These are phyloP conservation scores for Pisolithus marmoratus DNA, from an alignment of 768 basidiomycete genomes.

Conservation along the genomic window DNA sequence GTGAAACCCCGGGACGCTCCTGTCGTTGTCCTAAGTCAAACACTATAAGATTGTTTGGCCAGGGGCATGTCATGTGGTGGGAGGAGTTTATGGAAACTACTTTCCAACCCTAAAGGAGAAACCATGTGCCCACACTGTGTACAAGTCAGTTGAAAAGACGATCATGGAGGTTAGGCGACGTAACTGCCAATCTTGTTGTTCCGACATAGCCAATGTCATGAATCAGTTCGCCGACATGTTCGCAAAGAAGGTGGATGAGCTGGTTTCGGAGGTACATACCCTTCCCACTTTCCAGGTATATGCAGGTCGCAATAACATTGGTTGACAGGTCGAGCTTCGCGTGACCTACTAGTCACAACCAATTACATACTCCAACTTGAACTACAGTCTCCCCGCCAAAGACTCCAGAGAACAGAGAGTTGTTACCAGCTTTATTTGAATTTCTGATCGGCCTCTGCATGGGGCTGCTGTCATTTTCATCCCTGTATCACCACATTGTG, in stretches of 20 bases:
- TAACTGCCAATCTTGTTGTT: slow-evolving; percentile 1
- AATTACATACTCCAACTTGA: too few relatives aligned
- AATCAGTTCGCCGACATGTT: slow-evolving; percentile 9
- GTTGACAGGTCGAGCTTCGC: neutral
- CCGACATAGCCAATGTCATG: slow-evolving; percentile 8
- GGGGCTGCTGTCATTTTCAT: too few relatives aligned
- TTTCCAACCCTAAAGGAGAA: slow-evolving; percentile 11
- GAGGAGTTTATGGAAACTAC: slow-evolving; percentile 13
- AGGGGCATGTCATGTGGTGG: slow-evolving; percentile 12
- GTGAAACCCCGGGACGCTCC: neutral
- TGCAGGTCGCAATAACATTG: neutral
- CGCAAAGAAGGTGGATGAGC: slow-evolving; percentile 4
- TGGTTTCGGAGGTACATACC: neutral
- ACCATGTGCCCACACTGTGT: slow-evolving; percentile 11
- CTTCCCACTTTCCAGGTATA: too few relatives aligned
- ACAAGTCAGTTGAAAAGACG: neutral
- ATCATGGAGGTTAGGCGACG: neutral
- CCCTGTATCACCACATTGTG: too few relatives aligned
- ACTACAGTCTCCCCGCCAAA: too few relatives aligned
- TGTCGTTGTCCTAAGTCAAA: neutral
- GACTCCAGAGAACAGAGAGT: too few relatives aligned
- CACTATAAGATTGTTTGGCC: neutral
- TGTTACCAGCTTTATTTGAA: too few relatives aligned
- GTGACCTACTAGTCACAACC: too few relatives aligned
- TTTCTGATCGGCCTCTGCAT: too few relatives aligned